Base-by-base conservation (phyloP, 106 monocot genomes). In the Allium fistulosum region DNA sequence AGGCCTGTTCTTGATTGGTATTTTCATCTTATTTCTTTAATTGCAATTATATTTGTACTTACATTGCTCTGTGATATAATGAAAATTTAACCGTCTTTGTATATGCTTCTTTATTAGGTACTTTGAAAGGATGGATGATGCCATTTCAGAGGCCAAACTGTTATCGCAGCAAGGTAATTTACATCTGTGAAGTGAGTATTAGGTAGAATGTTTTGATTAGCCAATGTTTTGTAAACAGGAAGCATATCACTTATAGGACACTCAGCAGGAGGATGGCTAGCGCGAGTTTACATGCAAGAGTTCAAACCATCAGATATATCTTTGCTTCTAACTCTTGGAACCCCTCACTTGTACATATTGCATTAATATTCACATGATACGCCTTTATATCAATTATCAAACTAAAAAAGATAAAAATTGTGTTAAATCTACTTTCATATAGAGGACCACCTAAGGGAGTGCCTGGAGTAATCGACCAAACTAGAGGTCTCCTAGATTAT, bases 231-330 rank as follows among this genome's bases (percentile, higher is more conserved):
- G 2, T 46, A 37, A 15, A 37, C 70, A 46, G 78, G 66, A 10
- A 73, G 64, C 9, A 45, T 96, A 68, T 83, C 95, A n/a, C 62
- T 96, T 59, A 83, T 96, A 63, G 96, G 96, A 22, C 96, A 97
- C 71, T 97, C 92, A 6, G 88, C 92, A 7, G 96, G 92, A 16
- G 96, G 96, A 47, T 97, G 96, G 96, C 72, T 97, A 3, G 92
- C 88, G 0, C 86, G 96, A 15, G 74, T 92, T 11, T 97, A 85
- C 72, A 80, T 89, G 86, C 74, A 89, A 63, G 88, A 89, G 57
- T 89, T 84, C 51, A 88, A 80, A 16, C 1, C 11, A 7, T 76
- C 77, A 8, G 53, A 80, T 26, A 67, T 92, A 10, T 77, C 88
- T 26, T 60, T 97, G 53, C 84, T 97, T 13, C 69, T 97, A 26